Base-by-base conservation (phyloP, 2,329 filamentous ascomycete species). In the Botrytis medusae region DNA sequence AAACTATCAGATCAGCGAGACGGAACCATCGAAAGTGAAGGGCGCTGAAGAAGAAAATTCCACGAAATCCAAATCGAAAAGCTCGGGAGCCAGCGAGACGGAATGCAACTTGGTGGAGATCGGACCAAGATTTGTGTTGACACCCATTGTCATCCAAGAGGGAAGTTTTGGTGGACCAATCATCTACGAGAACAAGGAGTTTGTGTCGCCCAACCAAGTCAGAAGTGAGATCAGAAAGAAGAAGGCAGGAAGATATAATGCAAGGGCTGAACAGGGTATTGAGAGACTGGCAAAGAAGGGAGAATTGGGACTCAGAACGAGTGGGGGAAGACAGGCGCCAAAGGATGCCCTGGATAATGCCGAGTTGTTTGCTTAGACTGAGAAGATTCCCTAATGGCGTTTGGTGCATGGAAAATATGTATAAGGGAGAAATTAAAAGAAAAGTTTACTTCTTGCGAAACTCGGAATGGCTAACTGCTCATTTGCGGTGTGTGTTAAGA, bases 101-200 rank as follows among this genome's bases (percentile, higher is more conserved):
- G 92, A 97, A 77, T 86, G 98, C 75, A 92, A 88, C 74, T 87
- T 99, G 37, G 90, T 98, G 2, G 96, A 99, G 83, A 97, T 99
- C 75, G 96, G 96, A 0, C 96, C 96, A 0, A 89, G 96, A 63
- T 95, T 98, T 78, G 94, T 98, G 44, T 86, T 98, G 69, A 98
- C 94, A 40, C 95, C 96, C 0, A 98, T 98, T 77, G 91, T 98
- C 73, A 97, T 98, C 77, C 90, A 97, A 78, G 96, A 99, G 82
- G 94, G 94, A 61, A 95, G 93, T 75, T 98, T 99, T 79, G 95
- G 95, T 71, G 96, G 96, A 0, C 95, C 96, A 4, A 94, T 98
- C 77, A 97, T 99, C 80, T 99, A 97, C 84, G 94, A 98, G 86
- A 98, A 98, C 86, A 96, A 94, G 87, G 92, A 97, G 82, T 99